Base-by-base conservation (phyloP, 2,329 filamentous ascomycete genomes). In the Dothistroma septosporum region DNA sequence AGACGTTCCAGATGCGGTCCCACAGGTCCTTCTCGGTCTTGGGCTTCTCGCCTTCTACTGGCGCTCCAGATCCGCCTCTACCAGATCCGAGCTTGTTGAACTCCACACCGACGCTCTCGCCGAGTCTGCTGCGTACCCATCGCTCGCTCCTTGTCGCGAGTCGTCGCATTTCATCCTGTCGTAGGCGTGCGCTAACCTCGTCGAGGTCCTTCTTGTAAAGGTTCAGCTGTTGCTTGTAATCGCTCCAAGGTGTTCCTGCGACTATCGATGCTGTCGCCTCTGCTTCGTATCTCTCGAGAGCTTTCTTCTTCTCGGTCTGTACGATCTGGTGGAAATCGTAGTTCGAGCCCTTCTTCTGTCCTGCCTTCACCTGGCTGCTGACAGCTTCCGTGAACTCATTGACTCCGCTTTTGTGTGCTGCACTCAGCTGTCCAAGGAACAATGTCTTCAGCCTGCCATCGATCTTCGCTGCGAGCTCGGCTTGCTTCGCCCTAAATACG, bases 251-350 rank as follows among this genome's bases (percentile, higher is more conserved):
- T 0, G 93, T 85, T n/a, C 86, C 90, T 65, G 91, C 84, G 10
- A 99, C 91, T 8, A 85, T 78, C 9, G 93, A 83, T 53, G 86
- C 85, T 69, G 87, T 83, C 0, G 90, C 91, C 70, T 94, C 89
- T 21, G 83, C 81, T 72, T 90, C 86, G 73, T 95, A 99, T 49
- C 84, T 83, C 16, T 86, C 82, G 37, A 96, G 74, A 0, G 91
- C 87, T 73, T 86, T 86, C 69, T 83, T 84, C 78, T 94, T 96
- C 74, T 97, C 90, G 59, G 85, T 82, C 44, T 86, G 85, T 6
- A 99, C 94, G 69, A 97, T 97, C 67, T 95, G 89, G 22, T 92
- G 92, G 76, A 99, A 99, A 73, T 99, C 94, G 72, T 99, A 97
- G 56, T 85, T 83, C 8, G 87, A 89, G 22, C 92, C 92, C 58